Percentiles rank a stretch among this genome's conserved stretches.
Conservation (phyloP, 257 asterid genomes). For the Fraxinus anomala region DNA sequence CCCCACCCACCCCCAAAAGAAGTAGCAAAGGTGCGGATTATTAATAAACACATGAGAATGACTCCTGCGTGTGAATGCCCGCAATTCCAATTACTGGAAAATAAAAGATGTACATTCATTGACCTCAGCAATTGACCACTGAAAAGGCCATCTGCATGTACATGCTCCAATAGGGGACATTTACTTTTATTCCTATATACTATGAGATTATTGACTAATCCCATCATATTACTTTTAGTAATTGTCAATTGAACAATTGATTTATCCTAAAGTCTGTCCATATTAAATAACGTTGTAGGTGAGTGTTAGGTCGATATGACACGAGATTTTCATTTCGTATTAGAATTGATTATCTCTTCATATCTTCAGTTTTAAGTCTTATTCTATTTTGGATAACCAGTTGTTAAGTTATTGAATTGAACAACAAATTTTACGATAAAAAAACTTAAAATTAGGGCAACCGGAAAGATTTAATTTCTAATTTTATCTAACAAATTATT, state of each 20-base stretch:
- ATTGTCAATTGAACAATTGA: neutral
- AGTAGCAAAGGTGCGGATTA: conserved; percentile 22
- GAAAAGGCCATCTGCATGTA: too few relatives aligned
- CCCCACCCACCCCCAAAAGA: too few relatives aligned
- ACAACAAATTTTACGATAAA: neutral
- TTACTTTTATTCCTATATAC: too few relatives aligned
- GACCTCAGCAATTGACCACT: too few relatives aligned
- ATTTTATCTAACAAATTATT: too few relatives aligned
- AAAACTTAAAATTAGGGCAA: too few relatives aligned
- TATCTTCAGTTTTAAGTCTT: too few relatives aligned
- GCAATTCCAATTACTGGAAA: neutral
- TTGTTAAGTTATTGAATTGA: neutral
- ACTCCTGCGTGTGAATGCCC: neutral
- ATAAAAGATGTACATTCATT: too few relatives aligned
- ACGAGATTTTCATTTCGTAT: neutral
- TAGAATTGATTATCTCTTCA: neutral
- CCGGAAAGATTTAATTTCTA: too few relatives aligned
- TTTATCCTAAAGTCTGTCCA: neutral
- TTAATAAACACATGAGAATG: neutral
- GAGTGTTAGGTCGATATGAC: neutral
- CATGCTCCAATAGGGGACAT: too few relatives aligned
- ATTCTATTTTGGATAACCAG: too few relatives aligned
- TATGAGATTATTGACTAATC: neutral
- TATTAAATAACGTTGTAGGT: neutral
- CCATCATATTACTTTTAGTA: neutral